These are phyloP conservation scores for Talaromyces borbonicus DNA, from an alignment of 495 filamentous ascomycete species.

Conservation along the genomic window DNA sequence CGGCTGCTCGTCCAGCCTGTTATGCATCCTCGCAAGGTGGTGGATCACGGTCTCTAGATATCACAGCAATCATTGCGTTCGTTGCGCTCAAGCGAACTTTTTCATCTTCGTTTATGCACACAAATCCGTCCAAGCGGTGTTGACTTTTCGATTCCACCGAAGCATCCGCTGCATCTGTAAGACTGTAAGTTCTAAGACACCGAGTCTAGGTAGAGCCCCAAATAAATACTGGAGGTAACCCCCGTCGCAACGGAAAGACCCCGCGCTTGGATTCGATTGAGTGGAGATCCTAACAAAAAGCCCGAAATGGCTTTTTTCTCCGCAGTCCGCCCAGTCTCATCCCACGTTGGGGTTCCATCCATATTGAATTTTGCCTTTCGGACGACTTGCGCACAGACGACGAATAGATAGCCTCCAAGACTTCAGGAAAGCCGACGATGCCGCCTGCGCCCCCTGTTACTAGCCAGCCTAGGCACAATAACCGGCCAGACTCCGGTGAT, in stretches of 20 bases:
- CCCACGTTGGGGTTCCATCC: background rate
- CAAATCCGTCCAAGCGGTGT: too few species aligned
- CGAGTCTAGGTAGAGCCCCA: background rate
- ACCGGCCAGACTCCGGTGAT: background rate
- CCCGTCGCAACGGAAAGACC: background rate
- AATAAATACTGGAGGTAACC: background rate
- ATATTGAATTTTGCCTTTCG: background rate
- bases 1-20: too few species aligned
- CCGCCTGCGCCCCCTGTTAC: background rate
- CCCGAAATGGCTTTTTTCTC: background rate
- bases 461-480: constrained; percentile 1
- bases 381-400: background rate
- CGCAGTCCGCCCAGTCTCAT: background rate
- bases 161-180: too few species aligned
- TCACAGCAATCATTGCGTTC: too few species aligned
- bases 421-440: background rate
- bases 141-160: too few species aligned
- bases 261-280: background rate
- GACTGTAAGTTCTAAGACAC: too few species aligned
- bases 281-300: background rate
- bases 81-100: too few species aligned
- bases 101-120: too few species aligned
- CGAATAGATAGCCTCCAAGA: background rate
- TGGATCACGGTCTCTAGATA: too few species aligned
- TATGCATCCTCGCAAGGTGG: too few species aligned